Evolutionary conservation across 2,329 filamentous ascomycete genomes (phyloP).

Genomic region (Fusarium floridanum): DNA sequence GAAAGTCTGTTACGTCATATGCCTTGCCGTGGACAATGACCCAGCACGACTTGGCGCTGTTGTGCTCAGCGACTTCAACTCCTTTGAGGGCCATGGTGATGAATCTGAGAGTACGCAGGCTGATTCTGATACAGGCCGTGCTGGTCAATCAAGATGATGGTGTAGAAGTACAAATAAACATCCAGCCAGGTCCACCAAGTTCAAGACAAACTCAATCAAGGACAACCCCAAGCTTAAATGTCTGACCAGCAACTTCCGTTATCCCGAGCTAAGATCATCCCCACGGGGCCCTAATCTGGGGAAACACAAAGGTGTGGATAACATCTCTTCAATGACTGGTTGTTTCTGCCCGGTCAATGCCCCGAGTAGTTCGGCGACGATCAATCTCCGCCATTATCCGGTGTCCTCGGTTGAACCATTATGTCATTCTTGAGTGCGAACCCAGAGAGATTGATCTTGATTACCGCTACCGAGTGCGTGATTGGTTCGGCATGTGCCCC

Average conservation of each 20-base stretch:
- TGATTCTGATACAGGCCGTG: not conserved
- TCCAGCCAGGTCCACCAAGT: not conserved
- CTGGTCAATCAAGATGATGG: not conserved
- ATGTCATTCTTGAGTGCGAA: not conserved
- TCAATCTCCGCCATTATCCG: not conserved
- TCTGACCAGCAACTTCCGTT: not conserved
- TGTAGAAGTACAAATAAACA: not conserved
- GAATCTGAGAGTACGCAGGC: too few relatives aligned
- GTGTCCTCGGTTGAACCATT: not conserved
- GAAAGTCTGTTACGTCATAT: conserved; percentile 30
- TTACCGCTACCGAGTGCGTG: not conserved
- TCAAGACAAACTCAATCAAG: not conserved
- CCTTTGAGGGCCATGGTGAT: conserved; percentile 62
- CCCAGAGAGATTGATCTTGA: not conserved
- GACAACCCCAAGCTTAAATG: not conserved
- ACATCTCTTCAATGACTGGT: not conserved
- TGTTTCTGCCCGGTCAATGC: not conserved
- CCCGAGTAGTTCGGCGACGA: not conserved
- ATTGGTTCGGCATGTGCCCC: not conserved
- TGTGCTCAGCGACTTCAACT: conserved; percentile 75
- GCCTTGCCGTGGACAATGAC: conserved; percentile 77
- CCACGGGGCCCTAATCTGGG: conserved; percentile 1
- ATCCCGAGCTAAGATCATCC: not conserved
- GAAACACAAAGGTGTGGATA: not conserved
- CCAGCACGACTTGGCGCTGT: conserved; percentile 87